These are phyloP conservation scores for Nymphaea colorata DNA, from an alignment of 164 flowering plant genomes.

Conservation along the genomic window DNA sequence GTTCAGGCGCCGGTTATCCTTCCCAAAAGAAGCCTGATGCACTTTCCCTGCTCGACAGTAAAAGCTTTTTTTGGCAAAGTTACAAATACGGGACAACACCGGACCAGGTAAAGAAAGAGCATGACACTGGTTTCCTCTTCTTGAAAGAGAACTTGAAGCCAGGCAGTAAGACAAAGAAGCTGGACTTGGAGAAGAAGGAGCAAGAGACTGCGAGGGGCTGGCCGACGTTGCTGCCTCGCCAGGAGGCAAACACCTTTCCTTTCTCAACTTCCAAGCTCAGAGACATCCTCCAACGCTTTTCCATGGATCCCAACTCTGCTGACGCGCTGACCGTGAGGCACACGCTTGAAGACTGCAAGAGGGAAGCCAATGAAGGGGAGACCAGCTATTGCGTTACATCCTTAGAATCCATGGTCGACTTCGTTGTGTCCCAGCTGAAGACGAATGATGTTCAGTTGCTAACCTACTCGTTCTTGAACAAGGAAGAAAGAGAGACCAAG, in stretches of 20 bases:
- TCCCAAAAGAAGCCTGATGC: neutral
- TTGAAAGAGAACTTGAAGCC: neutral
- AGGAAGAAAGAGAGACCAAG: conserved; percentile 12
- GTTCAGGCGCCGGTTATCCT: neutral
- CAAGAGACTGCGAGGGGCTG: neutral
- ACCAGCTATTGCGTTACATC: neutral
- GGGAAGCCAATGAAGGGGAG: neutral
- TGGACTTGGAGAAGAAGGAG: neutral
- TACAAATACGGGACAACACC: conserved; percentile 13
- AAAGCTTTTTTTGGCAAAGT: neutral
- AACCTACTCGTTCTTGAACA: conserved; percentile 7
- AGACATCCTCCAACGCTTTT: neutral
- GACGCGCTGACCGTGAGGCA: neutral
- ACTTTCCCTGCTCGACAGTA: neutral
- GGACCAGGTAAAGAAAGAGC: conserved; percentile 15
- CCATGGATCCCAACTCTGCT: neutral
- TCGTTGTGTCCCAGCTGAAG: neutral
- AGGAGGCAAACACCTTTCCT: neutral
- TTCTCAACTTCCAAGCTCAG: neutral
- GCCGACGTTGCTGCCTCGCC: neutral
- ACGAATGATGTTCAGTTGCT: conserved; percentile 1
- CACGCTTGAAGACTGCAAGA: neutral
- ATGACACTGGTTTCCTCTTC: conserved; percentile 6
- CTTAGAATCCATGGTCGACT: conserved; percentile 2
- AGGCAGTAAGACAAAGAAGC: neutral